These are phyloP conservation scores for Leishmania tarentolae DNA, from an alignment of 208 protist genomes.

Conservation along the genomic window DNA sequence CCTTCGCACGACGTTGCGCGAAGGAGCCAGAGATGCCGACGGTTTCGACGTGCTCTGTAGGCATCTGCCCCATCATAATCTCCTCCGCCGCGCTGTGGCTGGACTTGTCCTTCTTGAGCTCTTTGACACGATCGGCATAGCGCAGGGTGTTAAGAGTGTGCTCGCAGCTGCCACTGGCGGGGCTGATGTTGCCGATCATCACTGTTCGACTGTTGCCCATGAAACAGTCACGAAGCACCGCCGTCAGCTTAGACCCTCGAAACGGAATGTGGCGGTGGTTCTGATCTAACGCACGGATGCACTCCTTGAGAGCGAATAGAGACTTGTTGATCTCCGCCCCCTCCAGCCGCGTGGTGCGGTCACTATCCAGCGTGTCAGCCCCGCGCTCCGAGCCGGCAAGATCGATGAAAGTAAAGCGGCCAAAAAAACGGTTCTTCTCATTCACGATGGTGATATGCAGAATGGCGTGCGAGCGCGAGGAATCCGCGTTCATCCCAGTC, in stretches of 20 bases:
- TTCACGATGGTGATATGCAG: conserved; percentile 82
- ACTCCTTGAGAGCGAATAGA: conserved; percentile 88
- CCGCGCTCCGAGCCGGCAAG: conserved; percentile 94
- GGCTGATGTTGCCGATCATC: conserved; percentile 94
- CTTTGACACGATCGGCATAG: conserved; percentile 92
- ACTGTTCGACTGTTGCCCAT: conserved; percentile 94
- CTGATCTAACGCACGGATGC: conserved; percentile 84
- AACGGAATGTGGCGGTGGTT: conserved; percentile 92
- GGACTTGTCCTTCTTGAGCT: conserved; percentile 92
- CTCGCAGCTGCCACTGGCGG: conserved; percentile 80
- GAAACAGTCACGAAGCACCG: conserved; percentile 89
- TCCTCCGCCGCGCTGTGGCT: conserved; percentile 78
- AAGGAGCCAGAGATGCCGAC: conserved; percentile 76
- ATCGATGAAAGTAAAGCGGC: conserved; percentile 91
- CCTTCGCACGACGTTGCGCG: conserved; percentile 81
- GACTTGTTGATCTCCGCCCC: conserved; percentile 93
- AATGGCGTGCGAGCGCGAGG: conserved; percentile 96
- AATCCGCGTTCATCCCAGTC: conserved; percentile 96
- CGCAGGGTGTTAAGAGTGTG: conserved; percentile 86
- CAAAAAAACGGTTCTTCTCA: conserved; percentile 92
- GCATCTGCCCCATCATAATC: conserved; percentile 94
- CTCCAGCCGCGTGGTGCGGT: conserved; percentile 85
- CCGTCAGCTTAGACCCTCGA: conserved; percentile 94
- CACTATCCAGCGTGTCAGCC: conserved; percentile 69
- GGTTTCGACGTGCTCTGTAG: conserved; percentile 85